These are phyloP conservation scores for Zygoascus sp. DNA, from an alignment of 1,139 yeast species.

Conservation along the genomic window DNA sequence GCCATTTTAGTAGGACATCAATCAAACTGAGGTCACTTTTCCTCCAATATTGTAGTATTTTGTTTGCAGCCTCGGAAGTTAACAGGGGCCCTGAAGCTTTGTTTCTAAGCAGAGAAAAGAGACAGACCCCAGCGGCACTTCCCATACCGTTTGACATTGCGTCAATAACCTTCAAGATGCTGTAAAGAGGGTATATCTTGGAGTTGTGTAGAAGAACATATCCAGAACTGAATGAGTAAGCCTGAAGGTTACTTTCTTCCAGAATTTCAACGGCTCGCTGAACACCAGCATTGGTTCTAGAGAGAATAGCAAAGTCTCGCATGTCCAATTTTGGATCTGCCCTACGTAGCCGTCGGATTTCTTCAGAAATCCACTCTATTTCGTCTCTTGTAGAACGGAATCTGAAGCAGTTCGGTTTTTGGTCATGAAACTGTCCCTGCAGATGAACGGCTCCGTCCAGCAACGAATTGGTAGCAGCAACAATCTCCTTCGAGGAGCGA, in stretches of 20 bases:
- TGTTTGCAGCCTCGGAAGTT: constrained; percentile 3
- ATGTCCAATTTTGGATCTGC: constrained; percentile 13
- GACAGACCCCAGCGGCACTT: constrained; percentile 3
- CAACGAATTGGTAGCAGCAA: constrained; percentile 57
- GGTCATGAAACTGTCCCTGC: constrained; percentile 14
- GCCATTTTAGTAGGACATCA: background rate
- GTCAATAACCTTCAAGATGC: constrained; percentile 16
- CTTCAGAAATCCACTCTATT: constrained; percentile 18
- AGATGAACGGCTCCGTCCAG: constrained; percentile 52
- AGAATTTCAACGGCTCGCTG: constrained; percentile 13
- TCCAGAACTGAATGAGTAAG: constrained; percentile 14
- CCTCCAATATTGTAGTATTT: background rate
- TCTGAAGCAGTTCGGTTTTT: constrained; percentile 14
- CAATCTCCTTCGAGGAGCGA: constrained; percentile 66
- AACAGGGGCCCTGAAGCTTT: constrained; percentile 11
- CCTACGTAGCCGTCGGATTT: constrained; percentile 14
- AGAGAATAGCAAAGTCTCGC: constrained; percentile 22
- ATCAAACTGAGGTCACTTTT: background rate
- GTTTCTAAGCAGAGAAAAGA: constrained; percentile 6
- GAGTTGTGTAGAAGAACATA: constrained; percentile 14
- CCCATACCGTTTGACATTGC: background rate
- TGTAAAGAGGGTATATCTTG: constrained; percentile 15
- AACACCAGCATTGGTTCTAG: constrained; percentile 17
- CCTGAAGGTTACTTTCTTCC: constrained; percentile 13
- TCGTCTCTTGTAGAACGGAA: constrained; percentile 14